phyloP scores from a whole-genome alignment of 768 basidiomycete genomes.

The Piloderma croceum region DNA sequence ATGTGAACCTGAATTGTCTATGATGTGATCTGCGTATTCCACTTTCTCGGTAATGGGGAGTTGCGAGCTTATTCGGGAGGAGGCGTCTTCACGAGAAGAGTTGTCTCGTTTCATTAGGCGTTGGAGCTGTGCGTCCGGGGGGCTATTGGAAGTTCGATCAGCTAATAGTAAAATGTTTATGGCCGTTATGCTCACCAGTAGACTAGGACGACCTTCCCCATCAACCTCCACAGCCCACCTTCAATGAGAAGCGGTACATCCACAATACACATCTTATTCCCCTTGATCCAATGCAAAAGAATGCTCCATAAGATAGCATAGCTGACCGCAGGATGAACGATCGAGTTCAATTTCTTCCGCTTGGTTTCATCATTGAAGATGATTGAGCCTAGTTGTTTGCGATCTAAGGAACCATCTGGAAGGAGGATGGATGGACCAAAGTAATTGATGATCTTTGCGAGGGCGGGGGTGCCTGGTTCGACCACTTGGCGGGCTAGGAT shows the following conservation, averaged over 20 bases:
- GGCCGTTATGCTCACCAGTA: conserved; percentile 76
- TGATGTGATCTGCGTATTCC: conserved; percentile 74
- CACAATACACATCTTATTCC: conserved; percentile 73
- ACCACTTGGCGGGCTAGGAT: conserved; percentile 82
- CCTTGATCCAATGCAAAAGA: conserved; percentile 65
- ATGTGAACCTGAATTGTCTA: conserved; percentile 83
- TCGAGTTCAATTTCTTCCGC: conserved; percentile 69
- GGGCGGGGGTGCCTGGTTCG: conserved; percentile 72
- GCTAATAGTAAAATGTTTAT: background rate
- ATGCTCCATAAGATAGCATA: conserved; percentile 69
- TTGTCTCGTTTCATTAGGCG: conserved; percentile 75
- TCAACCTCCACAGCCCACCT: conserved; percentile 76
- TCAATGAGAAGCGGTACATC: conserved; percentile 94
- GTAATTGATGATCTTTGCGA: conserved; percentile 54
- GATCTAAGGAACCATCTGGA: conserved; percentile 68
- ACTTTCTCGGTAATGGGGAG: conserved; percentile 75
- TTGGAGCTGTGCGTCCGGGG: conserved; percentile 75
- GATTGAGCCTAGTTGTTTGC: conserved; percentile 76
- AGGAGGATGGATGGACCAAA: conserved; percentile 72
- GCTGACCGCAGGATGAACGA: conserved; percentile 89
- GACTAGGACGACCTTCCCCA: conserved; percentile 81
- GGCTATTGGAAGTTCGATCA: conserved; percentile 38
- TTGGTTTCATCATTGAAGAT: conserved; percentile 76
- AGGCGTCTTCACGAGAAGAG: conserved; percentile 61
- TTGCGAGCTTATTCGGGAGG: conserved; percentile 73